phyloP scores from a whole-genome alignment of 2,329 filamentous ascomycete genomes.

The Fusarium sublunatum region DNA sequence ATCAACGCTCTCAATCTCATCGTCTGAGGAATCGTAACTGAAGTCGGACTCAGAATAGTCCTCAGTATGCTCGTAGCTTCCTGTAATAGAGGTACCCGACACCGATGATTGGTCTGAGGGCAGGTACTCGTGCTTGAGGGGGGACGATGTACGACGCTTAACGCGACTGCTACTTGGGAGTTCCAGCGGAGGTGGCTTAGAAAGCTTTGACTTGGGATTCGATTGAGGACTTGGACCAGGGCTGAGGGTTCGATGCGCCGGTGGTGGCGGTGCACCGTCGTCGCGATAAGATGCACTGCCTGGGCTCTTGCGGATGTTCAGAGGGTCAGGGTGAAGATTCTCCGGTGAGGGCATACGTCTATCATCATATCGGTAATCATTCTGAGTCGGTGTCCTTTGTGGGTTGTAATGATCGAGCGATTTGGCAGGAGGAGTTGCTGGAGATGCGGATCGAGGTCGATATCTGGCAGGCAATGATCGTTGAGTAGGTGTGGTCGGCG shows the following conservation, averaged over 20 bases:
- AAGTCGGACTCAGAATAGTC: conserved; percentile 63
- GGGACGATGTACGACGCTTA: conserved; percentile 85
- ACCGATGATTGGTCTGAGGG: conserved; percentile 78
- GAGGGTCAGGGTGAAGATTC: conserved; percentile 53
- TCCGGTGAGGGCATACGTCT: conserved; percentile 51
- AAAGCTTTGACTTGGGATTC: conserved; percentile 39
- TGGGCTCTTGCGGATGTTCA: conserved; percentile 49
- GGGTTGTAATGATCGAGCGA: conserved; percentile 40
- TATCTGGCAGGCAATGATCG: conserved; percentile 43
- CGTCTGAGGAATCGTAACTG: conserved; percentile 59
- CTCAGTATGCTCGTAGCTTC: conserved; percentile 59
- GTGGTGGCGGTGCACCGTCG: conserved; percentile 67
- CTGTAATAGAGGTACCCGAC: conserved; percentile 67
- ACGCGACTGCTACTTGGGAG: conserved; percentile 56
- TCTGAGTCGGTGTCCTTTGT: conserved; percentile 54
- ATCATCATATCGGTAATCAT: conserved; percentile 46
- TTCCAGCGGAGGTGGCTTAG: conserved; percentile 61
- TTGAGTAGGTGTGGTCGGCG: conserved; percentile 52
- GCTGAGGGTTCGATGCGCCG: conserved; percentile 61
- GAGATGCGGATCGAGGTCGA: conserved; percentile 38
- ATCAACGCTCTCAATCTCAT: conserved; percentile 70
- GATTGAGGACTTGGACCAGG: conserved; percentile 48
- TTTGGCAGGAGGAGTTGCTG: conserved; percentile 40
- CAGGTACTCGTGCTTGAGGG: conserved; percentile 95
- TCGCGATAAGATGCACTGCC: conserved; percentile 56